phyloP scores from a whole-genome alignment of 495 filamentous ascomycete species.

The Jackrogersella multiformis region DNA sequence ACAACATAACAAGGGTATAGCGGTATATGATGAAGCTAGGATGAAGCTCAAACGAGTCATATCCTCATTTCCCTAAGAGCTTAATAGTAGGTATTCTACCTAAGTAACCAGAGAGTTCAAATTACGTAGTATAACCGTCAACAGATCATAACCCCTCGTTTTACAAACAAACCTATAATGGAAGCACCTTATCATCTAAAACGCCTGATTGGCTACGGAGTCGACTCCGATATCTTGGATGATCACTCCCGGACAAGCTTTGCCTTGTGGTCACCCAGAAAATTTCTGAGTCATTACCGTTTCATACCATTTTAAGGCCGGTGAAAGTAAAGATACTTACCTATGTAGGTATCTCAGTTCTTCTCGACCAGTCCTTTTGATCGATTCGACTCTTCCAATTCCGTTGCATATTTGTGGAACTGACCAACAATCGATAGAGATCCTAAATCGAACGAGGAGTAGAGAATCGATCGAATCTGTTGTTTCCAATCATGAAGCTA shows the following conservation, averaged over 20 bases:
- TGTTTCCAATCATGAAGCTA: conserved; percentile 1
- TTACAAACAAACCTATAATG: too few relatives aligned
- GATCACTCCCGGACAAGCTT: conserved; percentile 11
- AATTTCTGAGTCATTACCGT: neutral
- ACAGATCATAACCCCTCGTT: too few relatives aligned
- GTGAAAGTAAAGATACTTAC: too few relatives aligned
- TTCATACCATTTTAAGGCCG: neutral
- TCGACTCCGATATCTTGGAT: conserved; percentile 15
- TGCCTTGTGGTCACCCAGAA: conserved; percentile 19
- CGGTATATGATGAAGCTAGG: neutral
- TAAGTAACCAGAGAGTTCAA: too few relatives aligned
- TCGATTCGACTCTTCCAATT: conserved; percentile 3
- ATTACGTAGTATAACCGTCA: too few relatives aligned
- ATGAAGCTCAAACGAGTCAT: too few relatives aligned
- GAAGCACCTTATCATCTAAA: too few relatives aligned
- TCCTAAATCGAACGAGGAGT: conserved; percentile 24
- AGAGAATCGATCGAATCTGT: conserved; percentile 19
- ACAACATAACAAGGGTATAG: neutral
- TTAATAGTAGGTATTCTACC: too few relatives aligned
- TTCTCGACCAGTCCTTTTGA: too few relatives aligned
- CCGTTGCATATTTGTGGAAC: too few relatives aligned
- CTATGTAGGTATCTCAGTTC: too few relatives aligned
- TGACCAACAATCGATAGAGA: conserved; percentile 12
- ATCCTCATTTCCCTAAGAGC: too few relatives aligned
- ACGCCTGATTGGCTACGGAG: conserved; percentile 34